phyloP scores from a whole-genome alignment of 768 basidiomycete genomes.

The Mycena latifolia region DNA sequence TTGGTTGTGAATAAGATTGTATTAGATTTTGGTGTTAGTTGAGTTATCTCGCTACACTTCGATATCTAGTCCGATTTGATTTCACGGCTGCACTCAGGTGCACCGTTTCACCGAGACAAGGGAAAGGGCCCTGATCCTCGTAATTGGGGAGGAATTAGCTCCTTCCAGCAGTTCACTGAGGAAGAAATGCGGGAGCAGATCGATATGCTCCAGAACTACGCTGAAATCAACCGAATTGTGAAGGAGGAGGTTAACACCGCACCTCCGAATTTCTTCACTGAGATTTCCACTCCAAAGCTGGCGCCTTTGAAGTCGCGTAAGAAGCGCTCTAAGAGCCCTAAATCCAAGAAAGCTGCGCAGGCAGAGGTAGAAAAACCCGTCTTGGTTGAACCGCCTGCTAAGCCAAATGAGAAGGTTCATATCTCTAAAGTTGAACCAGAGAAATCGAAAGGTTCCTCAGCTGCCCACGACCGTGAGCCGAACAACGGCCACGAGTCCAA shows the following conservation, averaged over 20 bases:
- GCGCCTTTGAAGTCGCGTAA: neutral
- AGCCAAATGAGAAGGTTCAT: neutral
- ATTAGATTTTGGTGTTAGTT: too few species aligned
- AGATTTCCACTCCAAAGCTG: neutral
- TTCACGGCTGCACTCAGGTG: too few species aligned
- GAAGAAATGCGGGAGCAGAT: conserved; percentile 1
- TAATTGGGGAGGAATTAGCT: conserved; percentile 13
- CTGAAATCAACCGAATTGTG: conserved; percentile 9
- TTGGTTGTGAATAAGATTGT: too few species aligned
- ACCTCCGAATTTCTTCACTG: neutral
- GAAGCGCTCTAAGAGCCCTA: conserved; percentile 10
- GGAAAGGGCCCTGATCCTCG: too few species aligned
- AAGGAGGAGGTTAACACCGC: neutral
- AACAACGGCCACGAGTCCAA: neutral
- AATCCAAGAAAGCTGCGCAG: neutral
- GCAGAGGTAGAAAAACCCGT: neutral
- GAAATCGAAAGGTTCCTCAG: neutral
- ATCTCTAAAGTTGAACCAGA: neutral
- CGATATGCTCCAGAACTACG: conserved; percentile 4
- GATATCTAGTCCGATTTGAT: too few species aligned
- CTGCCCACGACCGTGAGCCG: neutral
- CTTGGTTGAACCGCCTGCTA: neutral
- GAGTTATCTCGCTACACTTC: too few species aligned
- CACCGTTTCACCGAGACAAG: too few species aligned
- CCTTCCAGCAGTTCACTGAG: neutral